Percentiles rank a stretch among this genome's conserved stretches.
Evolutionary conservation across 345 rosid genomes (phyloP).

Genomic region (Syzygium oleosum): DNA sequence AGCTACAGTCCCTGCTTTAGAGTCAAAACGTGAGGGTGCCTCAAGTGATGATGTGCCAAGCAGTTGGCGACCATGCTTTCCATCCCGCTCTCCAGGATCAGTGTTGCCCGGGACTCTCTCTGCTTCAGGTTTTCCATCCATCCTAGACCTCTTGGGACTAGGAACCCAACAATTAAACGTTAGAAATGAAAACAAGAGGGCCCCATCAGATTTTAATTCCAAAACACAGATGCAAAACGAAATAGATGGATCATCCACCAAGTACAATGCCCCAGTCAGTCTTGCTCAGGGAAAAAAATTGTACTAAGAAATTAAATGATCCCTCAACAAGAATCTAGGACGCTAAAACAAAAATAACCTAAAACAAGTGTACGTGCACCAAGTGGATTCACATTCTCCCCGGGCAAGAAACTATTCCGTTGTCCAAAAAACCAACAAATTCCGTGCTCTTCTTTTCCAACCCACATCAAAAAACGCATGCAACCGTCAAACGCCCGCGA

Average conservation of each 20-base stretch:
- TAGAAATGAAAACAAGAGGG: neutral
- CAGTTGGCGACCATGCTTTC: conserved; percentile 33
- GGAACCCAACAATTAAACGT: neutral
- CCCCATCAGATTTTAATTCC: neutral
- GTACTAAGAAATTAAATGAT: neutral
- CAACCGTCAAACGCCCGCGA: neutral
- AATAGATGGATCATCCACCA: neutral
- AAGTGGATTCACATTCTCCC: neutral
- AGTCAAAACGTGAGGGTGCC: conserved; percentile 15
- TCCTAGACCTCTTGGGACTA: conserved; percentile 81
- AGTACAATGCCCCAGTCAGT: neutral
- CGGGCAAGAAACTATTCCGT: neutral
- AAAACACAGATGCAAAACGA: neutral
- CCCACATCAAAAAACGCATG: accelerated
- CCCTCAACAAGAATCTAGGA: neutral
- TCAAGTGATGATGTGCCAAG: conserved; percentile 56
- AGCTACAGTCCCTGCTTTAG: conserved; percentile 21
- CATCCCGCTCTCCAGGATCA: conserved; percentile 31
- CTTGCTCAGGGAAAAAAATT: neutral
- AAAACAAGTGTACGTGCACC: neutral
- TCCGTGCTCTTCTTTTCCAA: neutral
- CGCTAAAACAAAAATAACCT: neutral
- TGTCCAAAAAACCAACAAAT: neutral
- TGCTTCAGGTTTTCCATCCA: conserved; percentile 53
- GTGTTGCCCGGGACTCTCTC: conserved; percentile 26